Conservation (phyloP, 2,329 filamentous ascomycete species). For the Alternaria triticimaculans region DNA sequence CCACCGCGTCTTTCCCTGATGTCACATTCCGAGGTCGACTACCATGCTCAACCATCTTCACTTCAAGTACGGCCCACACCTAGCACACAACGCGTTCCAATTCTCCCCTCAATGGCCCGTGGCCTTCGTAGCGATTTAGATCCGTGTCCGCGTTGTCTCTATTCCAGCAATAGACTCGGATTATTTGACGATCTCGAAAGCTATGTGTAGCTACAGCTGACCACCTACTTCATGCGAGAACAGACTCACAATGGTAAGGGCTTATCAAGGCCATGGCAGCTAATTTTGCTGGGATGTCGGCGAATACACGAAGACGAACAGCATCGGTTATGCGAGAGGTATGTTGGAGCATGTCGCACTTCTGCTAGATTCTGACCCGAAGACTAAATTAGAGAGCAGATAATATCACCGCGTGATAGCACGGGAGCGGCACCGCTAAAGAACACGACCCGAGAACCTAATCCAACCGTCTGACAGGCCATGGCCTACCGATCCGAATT, state of each 20-base stretch:
- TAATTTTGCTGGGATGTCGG: background rate
- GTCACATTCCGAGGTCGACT: background rate
- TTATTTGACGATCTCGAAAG: background rate
- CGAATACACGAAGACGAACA: too few relatives aligned
- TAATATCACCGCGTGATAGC: background rate
- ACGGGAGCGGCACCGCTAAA: background rate
- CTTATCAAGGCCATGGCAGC: background rate
- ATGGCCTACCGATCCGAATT: background rate
- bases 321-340: too few relatives aligned
- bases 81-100: background rate
- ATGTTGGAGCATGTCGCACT: too few relatives aligned
- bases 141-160: background rate
- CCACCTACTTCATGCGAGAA: background rate
- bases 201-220: background rate
- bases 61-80: background rate
- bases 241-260: background rate
- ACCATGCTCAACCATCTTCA: background rate
- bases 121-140: background rate
- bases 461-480: background rate
- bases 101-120: background rate
- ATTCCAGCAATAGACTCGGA: background rate
- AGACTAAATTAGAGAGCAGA: background rate
- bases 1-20: background rate
- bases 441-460: background rate
- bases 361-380: too few relatives aligned